phyloP scores from a whole-genome alignment of 306 rosid genomes.

The Boehmeria nivea region DNA sequence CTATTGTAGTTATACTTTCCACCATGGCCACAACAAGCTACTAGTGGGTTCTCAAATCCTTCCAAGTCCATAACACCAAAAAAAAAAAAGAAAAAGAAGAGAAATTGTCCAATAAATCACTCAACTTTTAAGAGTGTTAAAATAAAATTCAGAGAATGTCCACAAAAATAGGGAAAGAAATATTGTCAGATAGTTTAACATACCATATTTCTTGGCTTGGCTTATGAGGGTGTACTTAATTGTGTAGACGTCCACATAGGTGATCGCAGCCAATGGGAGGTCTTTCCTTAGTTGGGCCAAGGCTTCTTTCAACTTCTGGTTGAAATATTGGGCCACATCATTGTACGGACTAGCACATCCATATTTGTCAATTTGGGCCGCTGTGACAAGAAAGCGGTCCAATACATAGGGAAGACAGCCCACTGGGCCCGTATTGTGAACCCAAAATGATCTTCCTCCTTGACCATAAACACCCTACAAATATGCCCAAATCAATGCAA shows the following conservation, averaged over 20 bases:
- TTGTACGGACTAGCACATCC: constrained; percentile 56
- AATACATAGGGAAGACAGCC: constrained; percentile 35
- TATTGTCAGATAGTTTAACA: too few relatives aligned
- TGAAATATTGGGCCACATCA: constrained; percentile 61
- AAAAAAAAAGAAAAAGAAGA: neutral
- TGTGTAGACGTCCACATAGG: constrained; percentile 72
- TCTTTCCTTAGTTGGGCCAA: constrained; percentile 41
- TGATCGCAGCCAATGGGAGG: constrained; percentile 60
- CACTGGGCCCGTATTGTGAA: constrained; percentile 45
- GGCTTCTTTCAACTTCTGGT: constrained; percentile 28
- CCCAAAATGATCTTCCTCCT: constrained; percentile 41
- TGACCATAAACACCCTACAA: constrained; percentile 23
- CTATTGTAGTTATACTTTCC: constrained; percentile 62
- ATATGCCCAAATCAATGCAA: constrained; percentile 1
- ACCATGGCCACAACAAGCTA: constrained; percentile 87
- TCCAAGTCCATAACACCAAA: constrained; percentile 11
- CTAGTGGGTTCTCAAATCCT: constrained; percentile 62
- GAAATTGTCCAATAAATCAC: neutral
- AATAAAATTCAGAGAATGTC: neutral
- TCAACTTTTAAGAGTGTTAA: neutral
- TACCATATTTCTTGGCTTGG: constrained; percentile 52
- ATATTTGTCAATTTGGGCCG: constrained; percentile 40
- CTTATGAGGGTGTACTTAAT: constrained; percentile 60
- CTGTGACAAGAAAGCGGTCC: constrained; percentile 17
- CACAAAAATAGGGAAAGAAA: neutral